Evolutionary conservation across 2,329 filamentous ascomycete species (phyloP).

Genomic region (Cyphellophora europaea): DNA sequence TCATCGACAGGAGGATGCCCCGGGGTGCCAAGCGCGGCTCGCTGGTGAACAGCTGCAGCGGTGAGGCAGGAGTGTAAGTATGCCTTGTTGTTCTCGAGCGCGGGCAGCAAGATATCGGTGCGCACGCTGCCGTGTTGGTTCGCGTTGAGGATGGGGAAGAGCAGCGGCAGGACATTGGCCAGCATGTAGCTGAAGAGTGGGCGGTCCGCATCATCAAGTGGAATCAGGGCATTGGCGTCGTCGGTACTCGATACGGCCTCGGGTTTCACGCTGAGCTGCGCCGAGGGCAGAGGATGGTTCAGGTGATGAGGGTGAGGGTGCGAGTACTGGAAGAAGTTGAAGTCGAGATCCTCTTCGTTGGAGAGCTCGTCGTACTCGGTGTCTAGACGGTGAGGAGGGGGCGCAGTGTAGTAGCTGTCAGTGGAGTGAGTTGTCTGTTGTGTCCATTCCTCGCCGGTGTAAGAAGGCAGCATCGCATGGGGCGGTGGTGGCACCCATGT

Average conservation of each 20-base stretch:
- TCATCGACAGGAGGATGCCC: constrained; percentile 23
- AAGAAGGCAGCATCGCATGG: constrained; percentile 56
- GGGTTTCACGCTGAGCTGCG: constrained; percentile 51
- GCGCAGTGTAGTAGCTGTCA: constrained; percentile 5
- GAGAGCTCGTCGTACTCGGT: constrained; percentile 57
- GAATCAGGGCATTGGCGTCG: constrained; percentile 49
- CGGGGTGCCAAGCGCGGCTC: background rate
- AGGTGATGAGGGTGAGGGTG: constrained; percentile 43
- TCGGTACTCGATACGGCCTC: constrained; percentile 9
- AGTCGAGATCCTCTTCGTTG: constrained; percentile 56
- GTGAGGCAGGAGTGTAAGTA: constrained; percentile 95
- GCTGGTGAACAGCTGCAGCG: constrained; percentile 72
- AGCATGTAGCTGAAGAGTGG: constrained; percentile 85
- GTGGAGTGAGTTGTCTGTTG: constrained; percentile 37
- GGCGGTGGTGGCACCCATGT: constrained; percentile 70
- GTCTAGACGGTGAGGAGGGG: constrained; percentile 53
- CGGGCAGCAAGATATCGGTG: constrained; percentile 74
- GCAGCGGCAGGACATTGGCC: constrained; percentile 71
- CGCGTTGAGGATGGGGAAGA: constrained; percentile 86
- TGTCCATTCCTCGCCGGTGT: constrained; percentile 59
- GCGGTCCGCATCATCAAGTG: constrained; percentile 81
- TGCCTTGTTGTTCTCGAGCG: constrained; percentile 81
- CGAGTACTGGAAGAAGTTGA: constrained; percentile 75
- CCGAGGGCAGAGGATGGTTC: constrained; percentile 8
- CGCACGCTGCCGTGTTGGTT: constrained; percentile 78